Base-by-base conservation (phyloP, 495 filamentous ascomycete genomes). In the Aspergillus biplanus region DNA sequence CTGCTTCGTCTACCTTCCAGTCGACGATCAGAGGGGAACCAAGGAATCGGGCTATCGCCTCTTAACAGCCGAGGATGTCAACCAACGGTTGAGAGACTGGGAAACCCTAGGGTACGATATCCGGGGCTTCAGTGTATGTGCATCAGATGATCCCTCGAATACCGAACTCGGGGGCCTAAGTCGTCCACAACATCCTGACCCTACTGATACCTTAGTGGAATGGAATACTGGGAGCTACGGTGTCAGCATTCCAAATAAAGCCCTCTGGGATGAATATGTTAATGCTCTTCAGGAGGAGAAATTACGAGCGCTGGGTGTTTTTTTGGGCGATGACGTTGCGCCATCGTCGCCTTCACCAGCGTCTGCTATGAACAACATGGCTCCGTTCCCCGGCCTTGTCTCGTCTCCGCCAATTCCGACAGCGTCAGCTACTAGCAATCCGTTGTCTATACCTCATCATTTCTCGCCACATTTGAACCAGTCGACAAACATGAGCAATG, bases 261-360 rank as follows among this genome's bases (percentile, higher is more conserved):
- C 75, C 75, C 90, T 89, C 33, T 97, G 95, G 94, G 88, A 92
- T 69, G 77, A 83, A 15, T 97, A 98, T 75, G 90, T 94, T 34
- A 81, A 89, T 52, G 83, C 85, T 56, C 73, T 97, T 56, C 87
- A 88, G 68, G 95, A 99, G 75, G 90, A 93, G 62, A 99, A 96
- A 76, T 81, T 99, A 46, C 87, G 91, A 37, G 92, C 93, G 54
- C 82, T 99, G 50, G 95, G 95, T 49, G 95, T 97, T 3, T 90
- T 83, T 16, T 81, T 89, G 58, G 89, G 87, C 27, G 89, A 89
- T 49, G 89, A 91, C 9, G 90, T 93, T 32, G 81, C 85, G 15
- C 73, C 73, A 44, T 82, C 84, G 12, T 81, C 91, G 9, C 89
- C 92, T 68, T 95, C 92, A 13, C 92, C 92, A 37, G 89, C 88